A percentile compares a stretch with the other conserved stretches of the same genome.
These are phyloP conservation scores for Malassezia sp. DNA, from an alignment of 1,284 basidiomycete species.

Conservation along the genomic window DNA sequence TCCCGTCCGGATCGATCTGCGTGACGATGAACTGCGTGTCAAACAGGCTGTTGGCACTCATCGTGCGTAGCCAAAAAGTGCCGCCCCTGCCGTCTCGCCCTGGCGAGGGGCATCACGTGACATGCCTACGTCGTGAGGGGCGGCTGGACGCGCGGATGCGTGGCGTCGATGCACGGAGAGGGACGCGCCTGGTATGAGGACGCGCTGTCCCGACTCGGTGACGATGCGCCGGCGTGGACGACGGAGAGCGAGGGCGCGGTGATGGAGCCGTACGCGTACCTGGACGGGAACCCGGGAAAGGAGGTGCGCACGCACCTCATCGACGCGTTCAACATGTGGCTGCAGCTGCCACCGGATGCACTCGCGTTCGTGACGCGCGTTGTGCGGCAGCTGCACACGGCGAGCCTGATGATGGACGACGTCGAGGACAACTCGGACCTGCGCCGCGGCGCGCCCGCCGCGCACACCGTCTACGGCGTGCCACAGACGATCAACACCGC, in stretches of 20 bases:
- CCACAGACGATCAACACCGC: slow-evolving; percentile 96
- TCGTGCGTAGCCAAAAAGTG: slow-evolving; percentile 7
- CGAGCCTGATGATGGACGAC: slow-evolving; percentile 88
- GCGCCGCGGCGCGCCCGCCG: slow-evolving; percentile 71
- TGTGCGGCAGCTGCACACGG: slow-evolving; percentile 86
- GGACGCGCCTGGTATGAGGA: slow-evolving; percentile 38
- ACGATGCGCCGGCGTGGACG: slow-evolving; percentile 46
- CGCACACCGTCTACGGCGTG: slow-evolving; percentile 88
- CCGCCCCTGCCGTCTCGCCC: neutral
- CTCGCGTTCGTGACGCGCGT: slow-evolving; percentile 65
- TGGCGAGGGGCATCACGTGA: slow-evolving; percentile 15
- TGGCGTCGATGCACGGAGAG: neutral
- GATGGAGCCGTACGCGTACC: slow-evolving; percentile 78
- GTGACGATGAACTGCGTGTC: slow-evolving; percentile 43
- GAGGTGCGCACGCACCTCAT: slow-evolving; percentile 82
- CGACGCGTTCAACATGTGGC: slow-evolving; percentile 87
- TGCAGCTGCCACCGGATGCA: slow-evolving; percentile 59
- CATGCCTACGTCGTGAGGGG: neutral
- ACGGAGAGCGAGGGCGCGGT: slow-evolving; percentile 44
- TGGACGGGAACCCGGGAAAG: slow-evolving; percentile 76
- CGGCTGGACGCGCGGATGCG: neutral
- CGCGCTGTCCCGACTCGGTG: slow-evolving; percentile 33
- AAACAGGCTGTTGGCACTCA: slow-evolving; percentile 43
- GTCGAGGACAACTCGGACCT: slow-evolving; percentile 92
- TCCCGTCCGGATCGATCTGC: slow-evolving; percentile 56